Evolutionary conservation across 495 filamentous ascomycete genomes (phyloP).

Genomic region (Patellaria atrata): DNA sequence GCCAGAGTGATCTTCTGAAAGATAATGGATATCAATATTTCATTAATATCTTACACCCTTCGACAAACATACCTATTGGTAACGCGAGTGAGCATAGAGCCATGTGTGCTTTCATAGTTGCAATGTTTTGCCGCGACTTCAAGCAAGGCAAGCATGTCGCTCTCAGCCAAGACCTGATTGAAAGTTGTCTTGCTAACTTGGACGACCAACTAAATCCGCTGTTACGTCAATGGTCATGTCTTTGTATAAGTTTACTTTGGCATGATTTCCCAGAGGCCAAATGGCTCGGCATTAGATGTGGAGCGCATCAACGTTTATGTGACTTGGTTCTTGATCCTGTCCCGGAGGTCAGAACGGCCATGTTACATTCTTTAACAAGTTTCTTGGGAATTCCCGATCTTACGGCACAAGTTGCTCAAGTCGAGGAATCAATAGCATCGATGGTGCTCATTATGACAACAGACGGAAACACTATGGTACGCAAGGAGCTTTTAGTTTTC

Average conservation of each 20-base stretch:
- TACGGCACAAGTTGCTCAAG: constrained; percentile 76
- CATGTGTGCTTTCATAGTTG: constrained; percentile 96
- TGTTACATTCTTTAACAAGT: constrained; percentile 80
- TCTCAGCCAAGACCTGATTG: constrained; percentile 69
- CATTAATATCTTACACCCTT: constrained; percentile 70
- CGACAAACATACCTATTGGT: constrained; percentile 46
- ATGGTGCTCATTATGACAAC: constrained; percentile 73
- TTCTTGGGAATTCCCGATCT: constrained; percentile 90
- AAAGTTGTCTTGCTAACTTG: constrained; percentile 68
- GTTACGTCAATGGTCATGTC: constrained; percentile 87
- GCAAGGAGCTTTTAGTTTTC: constrained; percentile 85
- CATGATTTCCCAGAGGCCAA: constrained; percentile 79
- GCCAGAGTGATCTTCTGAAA: constrained; percentile 84
- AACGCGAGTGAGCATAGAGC: constrained; percentile 89
- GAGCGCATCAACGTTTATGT: constrained; percentile 63
- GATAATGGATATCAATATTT: constrained; percentile 97
- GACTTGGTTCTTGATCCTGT: constrained; percentile 73
- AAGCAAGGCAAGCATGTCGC: constrained; percentile 82
- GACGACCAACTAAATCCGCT: constrained; percentile 72
- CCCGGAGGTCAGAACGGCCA: constrained; percentile 88
- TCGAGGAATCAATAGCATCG: constrained; percentile 78
- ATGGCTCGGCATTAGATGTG: constrained; percentile 76
- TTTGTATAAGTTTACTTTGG: constrained; percentile 95
- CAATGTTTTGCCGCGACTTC: constrained; percentile 91
- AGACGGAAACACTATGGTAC: constrained; percentile 83